These are phyloP conservation scores for Acanthamoeba healyi DNA, from an alignment of 208 protist species.

Conservation along the genomic window DNA sequence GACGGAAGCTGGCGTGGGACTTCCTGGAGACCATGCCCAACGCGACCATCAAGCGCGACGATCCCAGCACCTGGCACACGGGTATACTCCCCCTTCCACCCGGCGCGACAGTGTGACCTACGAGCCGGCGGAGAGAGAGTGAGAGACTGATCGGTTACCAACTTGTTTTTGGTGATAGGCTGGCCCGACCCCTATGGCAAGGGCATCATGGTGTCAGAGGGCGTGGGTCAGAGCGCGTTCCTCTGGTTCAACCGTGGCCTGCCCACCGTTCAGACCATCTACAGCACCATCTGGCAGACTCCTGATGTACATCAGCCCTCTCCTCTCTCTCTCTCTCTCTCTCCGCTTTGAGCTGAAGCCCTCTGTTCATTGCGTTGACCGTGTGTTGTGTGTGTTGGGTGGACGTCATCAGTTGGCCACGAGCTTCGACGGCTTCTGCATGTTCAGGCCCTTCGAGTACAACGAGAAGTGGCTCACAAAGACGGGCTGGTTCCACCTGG, in stretches of 20 bases:
- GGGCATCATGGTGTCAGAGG: conserved; percentile 39
- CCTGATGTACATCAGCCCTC: background rate
- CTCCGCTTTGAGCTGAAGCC: too few relatives aligned
- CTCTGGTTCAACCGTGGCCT: conserved; percentile 33
- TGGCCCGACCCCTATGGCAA: conserved; percentile 30
- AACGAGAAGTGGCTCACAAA: conserved; percentile 50
- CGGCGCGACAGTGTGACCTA: too few relatives aligned
- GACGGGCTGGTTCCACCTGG: conserved; percentile 51
- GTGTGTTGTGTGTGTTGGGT: background rate
- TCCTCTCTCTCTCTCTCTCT: background rate
- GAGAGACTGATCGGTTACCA: too few relatives aligned
- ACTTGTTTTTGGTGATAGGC: background rate
- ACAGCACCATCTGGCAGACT: conserved; percentile 44
- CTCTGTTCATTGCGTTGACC: too few relatives aligned
- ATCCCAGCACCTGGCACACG: background rate
- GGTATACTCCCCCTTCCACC: background rate
- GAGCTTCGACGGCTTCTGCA: conserved; percentile 66
- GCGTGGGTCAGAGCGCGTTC: conserved; percentile 33
- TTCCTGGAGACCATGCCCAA: background rate
- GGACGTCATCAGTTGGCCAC: background rate
- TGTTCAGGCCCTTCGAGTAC: conserved; percentile 55
- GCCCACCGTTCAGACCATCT: conserved; percentile 30
- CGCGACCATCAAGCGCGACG: conserved; percentile 18
- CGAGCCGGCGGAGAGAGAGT: too few relatives aligned
- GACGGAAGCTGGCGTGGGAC: conserved; percentile 15